Evolutionary conservation across 805 yeast species (phyloP).

Genomic region (Pichia rugopelliculosa): DNA sequence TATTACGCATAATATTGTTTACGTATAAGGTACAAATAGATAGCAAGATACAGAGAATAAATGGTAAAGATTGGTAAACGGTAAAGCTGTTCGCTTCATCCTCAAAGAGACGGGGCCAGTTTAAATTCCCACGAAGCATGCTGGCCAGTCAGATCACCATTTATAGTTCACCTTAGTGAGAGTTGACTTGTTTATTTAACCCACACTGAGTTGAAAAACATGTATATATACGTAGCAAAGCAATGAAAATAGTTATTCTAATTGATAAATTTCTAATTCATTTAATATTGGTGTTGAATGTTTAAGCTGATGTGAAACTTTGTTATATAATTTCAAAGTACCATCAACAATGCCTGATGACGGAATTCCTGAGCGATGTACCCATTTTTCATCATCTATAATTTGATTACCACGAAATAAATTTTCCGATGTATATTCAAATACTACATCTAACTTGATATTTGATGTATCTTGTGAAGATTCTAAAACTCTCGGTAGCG

Average conservation of each 20-base stretch:
- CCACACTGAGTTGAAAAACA: no score
- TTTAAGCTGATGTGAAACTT: neutral
- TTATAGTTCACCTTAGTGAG: no score
- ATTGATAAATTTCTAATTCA: slow-evolving; percentile 1
- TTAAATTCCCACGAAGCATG: no score
- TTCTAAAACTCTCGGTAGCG: slow-evolving; percentile 1
- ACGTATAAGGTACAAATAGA: no score
- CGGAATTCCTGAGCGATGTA: slow-evolving; percentile 9
- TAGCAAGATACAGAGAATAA: no score
- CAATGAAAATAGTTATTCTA: neutral
- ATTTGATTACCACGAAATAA: neutral
- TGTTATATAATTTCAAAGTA: neutral
- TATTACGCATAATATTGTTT: no score
- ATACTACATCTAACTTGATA: neutral
- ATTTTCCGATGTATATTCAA: neutral
- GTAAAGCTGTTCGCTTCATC: no score
- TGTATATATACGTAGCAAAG: neutral
- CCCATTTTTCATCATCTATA: slow-evolving; percentile 10
- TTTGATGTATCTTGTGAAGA: slow-evolving; percentile 7
- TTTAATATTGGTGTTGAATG: neutral
- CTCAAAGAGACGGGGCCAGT: no score
- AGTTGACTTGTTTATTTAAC: no score
- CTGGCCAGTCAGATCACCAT: no score
- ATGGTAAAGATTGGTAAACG: no score
- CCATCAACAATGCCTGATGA: neutral